These are phyloP conservation scores for Pseudogymnoascus sp. DNA, from an alignment of 2,329 filamentous ascomycete genomes.

Conservation along the genomic window DNA sequence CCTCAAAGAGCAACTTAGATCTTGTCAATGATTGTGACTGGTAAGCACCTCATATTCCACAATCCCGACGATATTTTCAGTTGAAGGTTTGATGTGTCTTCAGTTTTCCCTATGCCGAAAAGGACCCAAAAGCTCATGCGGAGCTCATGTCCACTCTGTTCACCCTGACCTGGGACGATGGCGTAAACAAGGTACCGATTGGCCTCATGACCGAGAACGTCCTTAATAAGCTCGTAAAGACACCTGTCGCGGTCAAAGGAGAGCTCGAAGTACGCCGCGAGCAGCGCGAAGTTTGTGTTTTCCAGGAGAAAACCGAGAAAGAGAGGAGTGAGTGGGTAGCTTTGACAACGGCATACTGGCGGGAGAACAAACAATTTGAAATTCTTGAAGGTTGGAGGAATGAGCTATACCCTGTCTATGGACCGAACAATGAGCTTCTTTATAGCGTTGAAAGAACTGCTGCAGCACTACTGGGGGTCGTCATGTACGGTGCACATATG, in stretches of 20 bases:
- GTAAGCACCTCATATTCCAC: slow-evolving; percentile 35
- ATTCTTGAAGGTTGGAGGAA: slow-evolving; percentile 74
- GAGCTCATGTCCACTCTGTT: slow-evolving; percentile 56
- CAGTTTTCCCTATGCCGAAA: slow-evolving; percentile 73
- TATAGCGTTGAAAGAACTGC: slow-evolving; percentile 75
- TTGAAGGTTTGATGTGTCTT: neutral
- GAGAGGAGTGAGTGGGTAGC: slow-evolving; percentile 54
- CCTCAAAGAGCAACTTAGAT: slow-evolving; percentile 39
- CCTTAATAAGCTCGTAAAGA: slow-evolving; percentile 41
- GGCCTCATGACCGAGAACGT: slow-evolving; percentile 54
- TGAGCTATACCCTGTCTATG: slow-evolving; percentile 75
- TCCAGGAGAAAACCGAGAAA: slow-evolving; percentile 51
- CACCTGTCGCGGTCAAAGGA: slow-evolving; percentile 47
- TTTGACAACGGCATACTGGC: slow-evolving; percentile 60
- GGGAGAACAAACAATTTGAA: slow-evolving; percentile 63
- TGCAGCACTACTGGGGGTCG: slow-evolving; percentile 65
- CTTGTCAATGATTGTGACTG: slow-evolving; percentile 48
- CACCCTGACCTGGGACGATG: slow-evolving; percentile 58
- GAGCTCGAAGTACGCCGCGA: slow-evolving; percentile 55
- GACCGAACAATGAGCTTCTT: slow-evolving; percentile 52
- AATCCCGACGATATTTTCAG: neutral
- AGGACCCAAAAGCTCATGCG: slow-evolving; percentile 50
- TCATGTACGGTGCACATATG: slow-evolving; percentile 77
- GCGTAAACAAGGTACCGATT: slow-evolving; percentile 55
- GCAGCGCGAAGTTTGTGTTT: slow-evolving; percentile 57